These are phyloP conservation scores for Rhodocollybia butyracea DNA, from an alignment of 768 basidiomycete genomes.

Conservation along the genomic window DNA sequence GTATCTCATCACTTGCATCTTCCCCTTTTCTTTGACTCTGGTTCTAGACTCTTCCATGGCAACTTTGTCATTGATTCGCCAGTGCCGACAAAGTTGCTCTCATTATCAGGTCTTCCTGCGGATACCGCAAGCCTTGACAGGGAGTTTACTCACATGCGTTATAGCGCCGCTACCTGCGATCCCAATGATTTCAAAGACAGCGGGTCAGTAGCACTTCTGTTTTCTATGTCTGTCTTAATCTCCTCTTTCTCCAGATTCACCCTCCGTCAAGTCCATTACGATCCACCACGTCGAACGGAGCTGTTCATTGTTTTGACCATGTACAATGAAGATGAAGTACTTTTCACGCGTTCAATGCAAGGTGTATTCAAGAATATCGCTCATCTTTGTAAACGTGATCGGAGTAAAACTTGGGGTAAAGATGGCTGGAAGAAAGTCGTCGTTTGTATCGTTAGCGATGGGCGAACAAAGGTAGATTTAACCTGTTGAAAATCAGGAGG, in stretches of 20 bases:
- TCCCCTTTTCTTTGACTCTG: not conserved
- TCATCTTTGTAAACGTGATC: conserved; percentile 80
- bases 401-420: conserved; percentile 94
- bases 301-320: conserved; percentile 98
- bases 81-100: conserved; percentile 87
- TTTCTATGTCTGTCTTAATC: not conserved
- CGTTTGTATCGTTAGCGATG: conserved; percentile 88
- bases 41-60: conserved; percentile 74
- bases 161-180: conserved; percentile 93
- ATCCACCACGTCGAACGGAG: conserved; percentile 88
- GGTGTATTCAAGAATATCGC: conserved; percentile 94
- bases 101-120: conserved; percentile 36
- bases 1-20: conserved; percentile 20
- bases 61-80: conserved; percentile 90
- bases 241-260: conserved; percentile 47
- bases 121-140: conserved; percentile 51
- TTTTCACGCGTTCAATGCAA: conserved; percentile 93
- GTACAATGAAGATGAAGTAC: conserved; percentile 92
- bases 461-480: conserved; percentile 50
- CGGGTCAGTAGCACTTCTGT: conserved; percentile 25
- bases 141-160: conserved; percentile 95
- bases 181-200: conserved; percentile 85
- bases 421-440: conserved; percentile 96
- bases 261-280: conserved; percentile 86
- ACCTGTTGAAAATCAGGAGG: not conserved